Evolutionary conservation across 345 rosid genomes (phyloP), one percentile per base, ranked within the genome.

Genomic region (Eutrema yunnanense): DNA sequence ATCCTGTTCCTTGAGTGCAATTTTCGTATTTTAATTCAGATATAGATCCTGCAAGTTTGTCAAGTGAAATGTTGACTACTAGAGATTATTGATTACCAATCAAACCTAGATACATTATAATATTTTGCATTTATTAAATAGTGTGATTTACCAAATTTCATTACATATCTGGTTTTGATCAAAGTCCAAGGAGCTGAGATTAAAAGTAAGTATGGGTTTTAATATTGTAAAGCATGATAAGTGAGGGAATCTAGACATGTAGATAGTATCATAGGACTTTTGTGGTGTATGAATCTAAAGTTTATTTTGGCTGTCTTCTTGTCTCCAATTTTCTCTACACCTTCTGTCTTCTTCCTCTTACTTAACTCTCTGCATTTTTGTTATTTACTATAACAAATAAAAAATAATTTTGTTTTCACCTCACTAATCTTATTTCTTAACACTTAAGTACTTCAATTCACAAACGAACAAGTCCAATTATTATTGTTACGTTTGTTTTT

Each of bases 261-360:
- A 53, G 42, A 75, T 69, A 62, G 29, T 9, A 54, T 43, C 48
- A 62, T 49, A 60, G 64, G 79, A 68, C 58, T 68, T 62, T 52
- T 62, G 73, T 51, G 73, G 74, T 67, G 57, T 41, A 57, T 72
- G 71, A 62, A 73, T 66, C 60, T 65, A 34, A 62, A 70, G 70
- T 66, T 62, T 73, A 75, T 75, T 75, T 75, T 37, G 32, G 70
- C 70, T 69, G 79, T 75, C 79, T 75, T 68, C 74, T 69, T 75
- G 79, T 75, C 82, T 64, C 69, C 62, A 53, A 44, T 66, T 76
- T 76, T 62, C 71, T 75, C 73, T 69, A 75, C 58, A 83, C 42
- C 50, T 69, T 47, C 41, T 75, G 74, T 69, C 79, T 69, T 69
- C 59, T 75, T 75, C 70, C 79, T 75, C 56, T 68, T 61, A 67